Conservation (phyloP, 2,329 filamentous ascomycete genomes). For the Phyllachora maydis region DNA sequence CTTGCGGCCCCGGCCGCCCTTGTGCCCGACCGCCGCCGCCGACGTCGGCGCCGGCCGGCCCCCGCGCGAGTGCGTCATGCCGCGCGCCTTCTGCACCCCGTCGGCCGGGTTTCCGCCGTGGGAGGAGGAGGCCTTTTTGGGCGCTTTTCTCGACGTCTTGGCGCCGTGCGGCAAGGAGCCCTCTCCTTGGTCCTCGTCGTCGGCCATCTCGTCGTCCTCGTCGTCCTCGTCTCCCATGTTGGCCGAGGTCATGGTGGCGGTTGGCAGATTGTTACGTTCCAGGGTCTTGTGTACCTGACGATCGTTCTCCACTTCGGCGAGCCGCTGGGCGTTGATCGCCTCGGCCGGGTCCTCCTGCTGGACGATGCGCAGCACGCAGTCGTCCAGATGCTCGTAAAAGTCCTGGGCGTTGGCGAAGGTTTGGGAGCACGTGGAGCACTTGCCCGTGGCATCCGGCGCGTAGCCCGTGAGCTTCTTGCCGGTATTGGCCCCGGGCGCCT, state of each 20-base stretch:
- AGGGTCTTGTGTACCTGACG: conserved; percentile 38
- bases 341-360: conserved; percentile 52
- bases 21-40: no score
- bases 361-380: conserved; percentile 51
- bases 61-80: conserved; percentile 59
- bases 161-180: conserved; percentile 22
- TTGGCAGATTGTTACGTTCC: conserved; percentile 41
- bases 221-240: conserved; percentile 17
- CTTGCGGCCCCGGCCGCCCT: conserved; percentile 69
- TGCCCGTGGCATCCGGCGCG: conserved; percentile 64
- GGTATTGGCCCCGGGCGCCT: conserved; percentile 12
- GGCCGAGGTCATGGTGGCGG: conserved; percentile 19
- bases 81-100: conserved; percentile 45
- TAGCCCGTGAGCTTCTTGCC: conserved; percentile 50
- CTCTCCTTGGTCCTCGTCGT: conserved; percentile 40
- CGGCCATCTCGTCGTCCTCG: conserved; percentile 23
- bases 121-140: conserved; percentile 33
- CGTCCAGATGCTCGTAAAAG: conserved; percentile 92
- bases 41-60: conserved; percentile 29
- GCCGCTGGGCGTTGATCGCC: conserved; percentile 44
- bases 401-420: conserved; percentile 89
- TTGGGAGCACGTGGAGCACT: conserved; percentile 83
- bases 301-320: conserved; percentile 46
- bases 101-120: conserved; percentile 34
- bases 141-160: conserved; percentile 19